Conservation (phyloP, 2,329 filamentous ascomycete genomes). For the Malbranchea zuffiana region DNA sequence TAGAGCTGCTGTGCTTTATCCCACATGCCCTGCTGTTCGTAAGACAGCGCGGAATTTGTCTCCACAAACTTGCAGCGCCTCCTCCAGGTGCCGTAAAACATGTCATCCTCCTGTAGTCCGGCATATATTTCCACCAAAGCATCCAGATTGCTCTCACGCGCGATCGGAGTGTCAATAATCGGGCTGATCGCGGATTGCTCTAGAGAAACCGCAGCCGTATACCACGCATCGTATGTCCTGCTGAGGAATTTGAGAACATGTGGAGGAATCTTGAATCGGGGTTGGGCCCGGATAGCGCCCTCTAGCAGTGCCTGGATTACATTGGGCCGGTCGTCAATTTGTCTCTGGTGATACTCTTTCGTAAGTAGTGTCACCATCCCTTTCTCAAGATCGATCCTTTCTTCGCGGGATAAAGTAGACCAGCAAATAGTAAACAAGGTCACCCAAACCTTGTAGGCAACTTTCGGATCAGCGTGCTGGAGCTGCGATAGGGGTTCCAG, state of each 20-base stretch:
- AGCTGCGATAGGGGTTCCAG: conserved; percentile 84
- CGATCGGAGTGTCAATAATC: conserved; percentile 67
- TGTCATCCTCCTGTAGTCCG: conserved; percentile 81
- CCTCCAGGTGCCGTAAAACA: conserved; percentile 96
- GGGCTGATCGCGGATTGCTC: conserved; percentile 82
- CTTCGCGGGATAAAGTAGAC: conserved; percentile 77
- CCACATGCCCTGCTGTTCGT: conserved; percentile 99
- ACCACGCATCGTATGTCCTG: conserved; percentile 93
- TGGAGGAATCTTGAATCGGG: conserved; percentile 82
- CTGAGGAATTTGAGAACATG: conserved; percentile 94
- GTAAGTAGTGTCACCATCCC: conserved; percentile 83
- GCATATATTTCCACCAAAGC: conserved; percentile 90
- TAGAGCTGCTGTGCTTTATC: conserved; percentile 97
- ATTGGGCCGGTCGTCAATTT: conserved; percentile 90
- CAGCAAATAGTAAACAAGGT: conserved; percentile 86
- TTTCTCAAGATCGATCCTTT: conserved; percentile 79
- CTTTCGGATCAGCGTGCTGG: conserved; percentile 73
- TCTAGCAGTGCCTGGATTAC: conserved; percentile 88
- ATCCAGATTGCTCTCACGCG: conserved; percentile 90
- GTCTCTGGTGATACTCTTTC: conserved; percentile 88
- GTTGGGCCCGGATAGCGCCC: conserved; percentile 71
- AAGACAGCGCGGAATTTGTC: conserved; percentile 91
- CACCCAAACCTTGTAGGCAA: conserved; percentile 85
- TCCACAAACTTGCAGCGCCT: conserved; percentile 92
- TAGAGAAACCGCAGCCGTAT: conserved; percentile 80